These are phyloP conservation scores for Didymella pomorum DNA, from an alignment of 2,329 filamentous ascomycete genomes.

Conservation along the genomic window DNA sequence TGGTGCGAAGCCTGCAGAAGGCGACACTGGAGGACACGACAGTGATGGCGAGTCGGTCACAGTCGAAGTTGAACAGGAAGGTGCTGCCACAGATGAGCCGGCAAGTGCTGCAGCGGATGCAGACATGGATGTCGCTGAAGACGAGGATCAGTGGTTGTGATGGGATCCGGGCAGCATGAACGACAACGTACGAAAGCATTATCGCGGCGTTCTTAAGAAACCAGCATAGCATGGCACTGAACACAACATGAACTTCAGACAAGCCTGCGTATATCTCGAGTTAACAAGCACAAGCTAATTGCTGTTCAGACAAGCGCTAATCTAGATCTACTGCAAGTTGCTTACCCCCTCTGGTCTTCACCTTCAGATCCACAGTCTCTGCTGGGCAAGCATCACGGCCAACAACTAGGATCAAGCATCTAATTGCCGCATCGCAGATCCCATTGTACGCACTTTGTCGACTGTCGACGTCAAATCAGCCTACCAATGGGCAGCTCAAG, in stretches of 20 bases:
- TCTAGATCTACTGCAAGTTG: too few relatives aligned
- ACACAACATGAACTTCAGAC: too few relatives aligned
- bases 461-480: not conserved
- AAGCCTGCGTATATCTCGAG: too few relatives aligned
- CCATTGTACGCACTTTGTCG: too few relatives aligned
- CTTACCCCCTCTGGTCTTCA: too few relatives aligned
- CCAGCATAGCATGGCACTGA: not conserved
- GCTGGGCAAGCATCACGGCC: too few relatives aligned
- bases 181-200: not conserved
- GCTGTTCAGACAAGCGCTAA: too few relatives aligned
- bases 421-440: too few relatives aligned
- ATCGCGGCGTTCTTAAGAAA: not conserved
- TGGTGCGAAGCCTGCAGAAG: conserved; percentile 16
- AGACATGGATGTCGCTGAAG: conserved; percentile 48
- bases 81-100: conserved; percentile 17
- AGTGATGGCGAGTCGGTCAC: conserved; percentile 28
- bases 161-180: not conserved
- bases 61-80: conserved; percentile 19
- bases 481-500: not conserved
- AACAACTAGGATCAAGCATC: too few relatives aligned
- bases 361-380: too few relatives aligned
- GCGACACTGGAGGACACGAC: conserved; percentile 3
- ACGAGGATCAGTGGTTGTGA: conserved; percentile 44
- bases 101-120: conserved; percentile 23
- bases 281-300: too few relatives aligned